A percentile compares a stretch with the other conserved stretches of the same genome.
These are phyloP conservation scores for Rhodotorula glutinis DNA, from an alignment of 1,284 basidiomycete species.

Conservation along the genomic window DNA sequence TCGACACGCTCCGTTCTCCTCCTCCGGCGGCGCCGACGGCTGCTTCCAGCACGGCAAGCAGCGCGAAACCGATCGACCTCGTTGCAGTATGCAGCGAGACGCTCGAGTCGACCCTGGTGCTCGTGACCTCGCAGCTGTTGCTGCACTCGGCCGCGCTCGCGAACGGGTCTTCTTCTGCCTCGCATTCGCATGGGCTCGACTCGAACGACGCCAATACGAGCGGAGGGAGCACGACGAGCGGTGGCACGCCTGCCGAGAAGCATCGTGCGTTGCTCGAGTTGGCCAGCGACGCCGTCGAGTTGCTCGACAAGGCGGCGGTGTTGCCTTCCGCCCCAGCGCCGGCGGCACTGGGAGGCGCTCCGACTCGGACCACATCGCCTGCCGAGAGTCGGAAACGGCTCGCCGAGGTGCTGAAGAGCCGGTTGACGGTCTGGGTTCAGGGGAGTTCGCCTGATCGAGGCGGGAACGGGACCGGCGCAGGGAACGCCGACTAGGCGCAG, in stretches of 20 bases:
- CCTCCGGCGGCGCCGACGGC: too few species aligned
- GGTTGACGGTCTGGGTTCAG: neutral
- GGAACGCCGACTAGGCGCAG: too few species aligned
- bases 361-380: too few species aligned
- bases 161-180: neutral
- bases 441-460: neutral
- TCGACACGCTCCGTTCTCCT: slow-evolving; percentile 61
- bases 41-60: slow-evolving; percentile 53
- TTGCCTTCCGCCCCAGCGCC: neutral
- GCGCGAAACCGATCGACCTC: slow-evolving; percentile 12
- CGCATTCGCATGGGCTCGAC: neutral
- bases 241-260: neutral
- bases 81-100: slow-evolving; percentile 49
- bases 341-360: too few species aligned
- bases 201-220: neutral
- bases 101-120: slow-evolving; percentile 68
- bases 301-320: slow-evolving; percentile 20
- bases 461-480: neutral
- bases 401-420: slow-evolving; percentile 8
- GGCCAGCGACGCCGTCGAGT: slow-evolving; percentile 8
- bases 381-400: slow-evolving; percentile 7
- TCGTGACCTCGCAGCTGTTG: slow-evolving; percentile 70
- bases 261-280: slow-evolving; percentile 19
- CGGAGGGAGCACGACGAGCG: neutral
- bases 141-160: slow-evolving; percentile 46